Base-by-base conservation (phyloP, 2,329 filamentous ascomycete species). In the Hypoxylon sp. region DNA sequence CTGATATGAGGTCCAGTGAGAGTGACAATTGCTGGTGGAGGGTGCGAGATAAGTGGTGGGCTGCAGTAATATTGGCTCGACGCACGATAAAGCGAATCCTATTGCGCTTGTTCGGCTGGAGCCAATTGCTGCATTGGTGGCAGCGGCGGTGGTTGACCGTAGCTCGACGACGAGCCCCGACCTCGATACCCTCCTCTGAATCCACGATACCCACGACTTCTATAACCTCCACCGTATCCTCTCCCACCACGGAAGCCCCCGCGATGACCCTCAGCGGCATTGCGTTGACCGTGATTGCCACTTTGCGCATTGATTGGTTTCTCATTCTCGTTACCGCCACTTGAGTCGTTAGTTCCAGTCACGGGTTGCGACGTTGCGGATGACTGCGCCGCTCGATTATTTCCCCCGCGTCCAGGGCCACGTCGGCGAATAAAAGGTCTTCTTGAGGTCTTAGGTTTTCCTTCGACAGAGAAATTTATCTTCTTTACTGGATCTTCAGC, bases 401-500 rank as follows among this genome's bases (percentile, higher is more conserved):
- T 71, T 14, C 72, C 73, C 5, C 73, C 73, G 3, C 75, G 72
- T 13, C 73, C 73, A 28, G 71, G 74, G 2, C 76, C 76, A 19
- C 76, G 74, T 11, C 75, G 72, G 1, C 79, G 77, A 19, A 72
- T 65, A 41, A 78, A 79, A 0, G 78, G 76, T 3, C 79, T 66
- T 25, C 79, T 79, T 0, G 76, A 72, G 5, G 70, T 75, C 61
- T 79, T 80, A 0, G 82, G 84, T 69, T 84, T 85, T 3, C 81
- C 79, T 9, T 85, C 88, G 21, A 91, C 82, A 0, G 82, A 82
- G 64, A 91, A 93, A 2, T 90, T 83, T 43, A 93, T 92, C 67
- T 80, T 84, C 72, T 89, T 87, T 49, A 93, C 75, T 0, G 92
- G 91, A 21, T 88, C 80, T 53, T 91, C 90, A 0, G 90, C 90